phyloP scores from a whole-genome alignment of 129 eudicot species.

The Helichrysum umbraculigerum region DNA sequence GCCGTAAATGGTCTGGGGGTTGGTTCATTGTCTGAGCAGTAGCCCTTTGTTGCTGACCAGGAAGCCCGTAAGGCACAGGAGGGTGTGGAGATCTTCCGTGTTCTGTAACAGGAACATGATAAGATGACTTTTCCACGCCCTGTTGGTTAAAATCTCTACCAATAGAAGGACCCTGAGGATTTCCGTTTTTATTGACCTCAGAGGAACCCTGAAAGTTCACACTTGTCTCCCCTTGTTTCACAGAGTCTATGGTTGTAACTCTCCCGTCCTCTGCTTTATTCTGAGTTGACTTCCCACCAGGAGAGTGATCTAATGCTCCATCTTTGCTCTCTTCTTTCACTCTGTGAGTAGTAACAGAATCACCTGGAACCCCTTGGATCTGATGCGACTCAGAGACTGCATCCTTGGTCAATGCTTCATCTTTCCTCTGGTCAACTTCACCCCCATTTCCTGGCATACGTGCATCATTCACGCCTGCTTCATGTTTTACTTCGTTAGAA shows the following conservation, averaged over 20 bases:
- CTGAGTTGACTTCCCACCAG: slow-evolving; percentile 23
- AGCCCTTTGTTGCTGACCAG: slow-evolving; percentile 46
- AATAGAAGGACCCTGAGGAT: slow-evolving; percentile 22
- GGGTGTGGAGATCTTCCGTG: slow-evolving; percentile 31
- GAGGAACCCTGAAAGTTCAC: slow-evolving; percentile 25
- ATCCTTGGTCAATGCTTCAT: slow-evolving; percentile 34
- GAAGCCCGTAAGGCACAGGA: slow-evolving; percentile 37
- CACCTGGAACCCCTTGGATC: slow-evolving; percentile 30
- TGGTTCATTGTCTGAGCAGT: slow-evolving; percentile 42
- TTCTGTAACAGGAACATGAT: neutral
- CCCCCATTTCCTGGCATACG: slow-evolving; percentile 29
- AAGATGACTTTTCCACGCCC: slow-evolving; percentile 15
- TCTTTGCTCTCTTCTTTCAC: slow-evolving; percentile 46
- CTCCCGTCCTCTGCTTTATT: slow-evolving; percentile 20
- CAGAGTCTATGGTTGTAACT: slow-evolving; percentile 21
- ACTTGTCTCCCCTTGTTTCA: slow-evolving; percentile 33
- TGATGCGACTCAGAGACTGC: no score
- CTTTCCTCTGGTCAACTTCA: slow-evolving; percentile 25
- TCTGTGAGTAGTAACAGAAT: slow-evolving; percentile 31
- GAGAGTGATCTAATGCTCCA: slow-evolving; percentile 23
- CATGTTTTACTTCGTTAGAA: slow-evolving; percentile 43
- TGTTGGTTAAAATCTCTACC: neutral
- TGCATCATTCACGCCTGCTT: slow-evolving; percentile 33
- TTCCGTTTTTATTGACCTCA: slow-evolving; percentile 25
- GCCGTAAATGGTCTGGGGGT: slow-evolving; percentile 41